Conservation (phyloP, 495 filamentous ascomycete genomes). For the Aspergillus leporis region DNA sequence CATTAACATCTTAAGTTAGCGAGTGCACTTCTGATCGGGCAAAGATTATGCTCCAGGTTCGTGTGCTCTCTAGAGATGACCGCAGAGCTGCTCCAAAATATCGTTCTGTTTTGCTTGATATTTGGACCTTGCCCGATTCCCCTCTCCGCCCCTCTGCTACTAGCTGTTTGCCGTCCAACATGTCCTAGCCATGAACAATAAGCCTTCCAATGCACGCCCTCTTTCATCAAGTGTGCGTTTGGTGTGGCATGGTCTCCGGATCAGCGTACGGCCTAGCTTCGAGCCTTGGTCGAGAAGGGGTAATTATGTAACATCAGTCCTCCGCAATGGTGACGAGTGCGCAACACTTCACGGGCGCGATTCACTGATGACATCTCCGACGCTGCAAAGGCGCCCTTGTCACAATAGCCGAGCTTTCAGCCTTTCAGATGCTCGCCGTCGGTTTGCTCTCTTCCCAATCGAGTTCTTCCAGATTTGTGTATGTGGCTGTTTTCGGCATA, state of each 20-base stretch:
- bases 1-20: slow-evolving; percentile 19
- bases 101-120: slow-evolving; percentile 15
- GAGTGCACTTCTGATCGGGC: slow-evolving; percentile 16
- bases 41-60: slow-evolving; percentile 18
- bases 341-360: background rate
- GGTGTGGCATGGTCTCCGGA: background rate
- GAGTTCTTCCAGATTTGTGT: slow-evolving; percentile 19
- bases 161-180: background rate
- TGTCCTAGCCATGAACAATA: background rate
- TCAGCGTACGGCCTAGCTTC: slow-evolving; percentile 4
- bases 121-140: slow-evolving; percentile 15
- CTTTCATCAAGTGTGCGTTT: background rate
- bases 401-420: slow-evolving; percentile 9
- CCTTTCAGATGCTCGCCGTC: slow-evolving; percentile 8
- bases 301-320: slow-evolving; percentile 2
- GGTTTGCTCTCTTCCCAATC: slow-evolving; percentile 6
- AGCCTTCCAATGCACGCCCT: background rate
- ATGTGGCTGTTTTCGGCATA: slow-evolving; percentile 40
- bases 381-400: slow-evolving; percentile 3
- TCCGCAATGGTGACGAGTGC: slow-evolving; percentile 2
- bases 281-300: background rate
- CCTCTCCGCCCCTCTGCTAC: slow-evolving; percentile 9
- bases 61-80: slow-evolving; percentile 12
- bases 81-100: slow-evolving; percentile 21
- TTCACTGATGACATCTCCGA: background rate